Conservation (phyloP, 163 green algal genomes). For the Chlorella variabilis region DNA sequence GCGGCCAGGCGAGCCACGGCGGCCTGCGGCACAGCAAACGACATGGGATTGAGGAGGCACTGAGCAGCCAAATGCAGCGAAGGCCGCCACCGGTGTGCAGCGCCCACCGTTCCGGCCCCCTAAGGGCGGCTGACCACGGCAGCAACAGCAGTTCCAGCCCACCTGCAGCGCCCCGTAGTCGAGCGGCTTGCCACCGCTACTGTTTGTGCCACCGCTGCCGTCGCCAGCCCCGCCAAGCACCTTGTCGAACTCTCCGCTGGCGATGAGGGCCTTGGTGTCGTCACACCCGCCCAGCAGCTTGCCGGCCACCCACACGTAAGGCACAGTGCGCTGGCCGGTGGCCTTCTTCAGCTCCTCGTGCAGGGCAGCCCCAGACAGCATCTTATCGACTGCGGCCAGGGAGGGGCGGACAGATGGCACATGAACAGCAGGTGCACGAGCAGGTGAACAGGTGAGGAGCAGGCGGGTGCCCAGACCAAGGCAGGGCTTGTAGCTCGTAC, state of each 20-base stretch:
- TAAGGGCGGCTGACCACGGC: no score
- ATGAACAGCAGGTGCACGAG: background rate
- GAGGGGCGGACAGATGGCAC: background rate
- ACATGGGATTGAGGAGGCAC: background rate
- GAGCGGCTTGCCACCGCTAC: background rate
- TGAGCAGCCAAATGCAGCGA: background rate
- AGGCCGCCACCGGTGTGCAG: no score
- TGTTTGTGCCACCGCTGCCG: background rate
- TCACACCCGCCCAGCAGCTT: constrained; percentile 60
- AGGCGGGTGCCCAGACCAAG: no score
- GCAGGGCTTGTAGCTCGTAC: background rate
- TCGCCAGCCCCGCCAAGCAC: constrained; percentile 22
- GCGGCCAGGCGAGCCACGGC: background rate
- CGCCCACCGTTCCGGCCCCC: no score
- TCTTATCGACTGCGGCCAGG: constrained; percentile 9
- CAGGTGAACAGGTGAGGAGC: background rate
- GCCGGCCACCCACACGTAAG: constrained; percentile 30
- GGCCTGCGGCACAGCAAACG: background rate
- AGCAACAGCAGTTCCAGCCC: no score
- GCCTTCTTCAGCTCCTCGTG: constrained; percentile 53
- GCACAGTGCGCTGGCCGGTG: constrained; percentile 58
- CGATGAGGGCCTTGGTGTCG: constrained; percentile 52
- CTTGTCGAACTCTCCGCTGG: constrained; percentile 42
- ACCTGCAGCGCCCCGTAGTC: constrained; percentile 28
- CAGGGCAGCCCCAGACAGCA: constrained; percentile 17